A percentile compares a stretch with the other conserved stretches of the same genome.
phyloP scores from a whole-genome alignment of 2,329 filamentous ascomycete genomes.

The Berkeleyomyces rouxiae region DNA sequence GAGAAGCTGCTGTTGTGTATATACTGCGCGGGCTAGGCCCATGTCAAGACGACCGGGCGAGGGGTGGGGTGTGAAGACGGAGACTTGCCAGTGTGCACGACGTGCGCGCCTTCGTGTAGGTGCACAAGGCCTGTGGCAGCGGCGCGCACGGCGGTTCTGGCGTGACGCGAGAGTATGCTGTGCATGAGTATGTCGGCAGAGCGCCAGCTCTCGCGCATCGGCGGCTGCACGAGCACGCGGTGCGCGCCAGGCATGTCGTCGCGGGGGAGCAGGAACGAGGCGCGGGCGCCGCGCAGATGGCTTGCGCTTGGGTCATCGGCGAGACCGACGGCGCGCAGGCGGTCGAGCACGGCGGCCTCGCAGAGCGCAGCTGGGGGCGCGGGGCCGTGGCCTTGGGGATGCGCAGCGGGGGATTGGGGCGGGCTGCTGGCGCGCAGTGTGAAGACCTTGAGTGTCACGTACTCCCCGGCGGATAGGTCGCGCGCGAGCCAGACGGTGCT shows the following conservation, averaged over 20 bases:
- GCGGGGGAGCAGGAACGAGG: background rate
- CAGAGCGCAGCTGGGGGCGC: background rate
- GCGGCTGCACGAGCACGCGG: background rate
- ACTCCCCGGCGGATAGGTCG: background rate
- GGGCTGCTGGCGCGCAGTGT: background rate
- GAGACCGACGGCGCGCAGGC: background rate
- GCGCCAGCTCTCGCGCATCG: conserved; percentile 2
- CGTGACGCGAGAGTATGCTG: too few relatives aligned
- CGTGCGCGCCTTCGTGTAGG: background rate
- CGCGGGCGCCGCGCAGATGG: background rate
- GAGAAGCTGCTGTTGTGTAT: background rate
- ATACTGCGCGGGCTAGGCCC: too few relatives aligned
- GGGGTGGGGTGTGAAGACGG: background rate
- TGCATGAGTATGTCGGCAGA: background rate
- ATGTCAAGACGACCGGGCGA: too few relatives aligned
- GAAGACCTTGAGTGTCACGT: background rate
- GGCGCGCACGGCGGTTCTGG: background rate
- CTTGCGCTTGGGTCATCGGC: background rate
- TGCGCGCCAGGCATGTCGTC: background rate
- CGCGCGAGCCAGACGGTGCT: conserved; percentile 1
- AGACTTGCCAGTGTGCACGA: background rate
- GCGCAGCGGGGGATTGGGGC: too few relatives aligned
- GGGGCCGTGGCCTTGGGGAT: background rate
- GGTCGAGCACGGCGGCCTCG: background rate
- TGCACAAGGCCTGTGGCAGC: background rate